These are phyloP conservation scores for Trichoderma aggressivum DNA, from an alignment of 2,329 filamentous ascomycete genomes.

Conservation along the genomic window DNA sequence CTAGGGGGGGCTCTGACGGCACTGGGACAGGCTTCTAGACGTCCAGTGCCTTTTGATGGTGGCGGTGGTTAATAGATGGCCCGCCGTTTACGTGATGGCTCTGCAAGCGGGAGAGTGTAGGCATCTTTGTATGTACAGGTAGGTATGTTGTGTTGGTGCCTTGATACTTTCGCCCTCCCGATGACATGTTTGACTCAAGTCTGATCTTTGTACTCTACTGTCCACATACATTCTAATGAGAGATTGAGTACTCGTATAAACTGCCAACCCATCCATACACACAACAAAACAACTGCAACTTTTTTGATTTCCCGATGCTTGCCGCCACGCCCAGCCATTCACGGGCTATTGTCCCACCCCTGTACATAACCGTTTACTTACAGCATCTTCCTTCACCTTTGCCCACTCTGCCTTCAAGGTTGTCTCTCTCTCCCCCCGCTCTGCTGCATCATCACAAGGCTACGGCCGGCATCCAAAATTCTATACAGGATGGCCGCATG, in stretches of 20 bases:
- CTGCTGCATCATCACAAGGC: background rate
- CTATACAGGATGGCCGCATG: background rate
- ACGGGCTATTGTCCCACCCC: background rate
- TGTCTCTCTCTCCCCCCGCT: background rate
- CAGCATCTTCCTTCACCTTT: background rate
- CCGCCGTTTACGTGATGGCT: background rate
- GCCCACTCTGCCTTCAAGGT: background rate
- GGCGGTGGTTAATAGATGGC: background rate
- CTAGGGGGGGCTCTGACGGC: background rate
- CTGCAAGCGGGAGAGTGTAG: background rate
- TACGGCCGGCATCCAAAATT: background rate
- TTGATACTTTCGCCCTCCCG: background rate
- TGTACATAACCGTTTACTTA: background rate
- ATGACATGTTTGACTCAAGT: background rate
- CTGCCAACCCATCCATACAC: background rate
- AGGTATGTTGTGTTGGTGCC: background rate
- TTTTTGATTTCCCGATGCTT: slow-evolving; percentile 5
- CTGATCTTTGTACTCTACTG: background rate
- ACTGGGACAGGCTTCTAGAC: background rate
- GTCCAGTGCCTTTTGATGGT: background rate
- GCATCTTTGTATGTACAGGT: too few relatives aligned
- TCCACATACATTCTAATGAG: background rate
- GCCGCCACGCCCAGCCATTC: background rate
- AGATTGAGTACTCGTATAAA: background rate
- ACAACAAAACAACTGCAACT: background rate